Evolutionary conservation across 495 filamentous ascomycete genomes (phyloP).

Genomic region (Cercophora scortea): DNA sequence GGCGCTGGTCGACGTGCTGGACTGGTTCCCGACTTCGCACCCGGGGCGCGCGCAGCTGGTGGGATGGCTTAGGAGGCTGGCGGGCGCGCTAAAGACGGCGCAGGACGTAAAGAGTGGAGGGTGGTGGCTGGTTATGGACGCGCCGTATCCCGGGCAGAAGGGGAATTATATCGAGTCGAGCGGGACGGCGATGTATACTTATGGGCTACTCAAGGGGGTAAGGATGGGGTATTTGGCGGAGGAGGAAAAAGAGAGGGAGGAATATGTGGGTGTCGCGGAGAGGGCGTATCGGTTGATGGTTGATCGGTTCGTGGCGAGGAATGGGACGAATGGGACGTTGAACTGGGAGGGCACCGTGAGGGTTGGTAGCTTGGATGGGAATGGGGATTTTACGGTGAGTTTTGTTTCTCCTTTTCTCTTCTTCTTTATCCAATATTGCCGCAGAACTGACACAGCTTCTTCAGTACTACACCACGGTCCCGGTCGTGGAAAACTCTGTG

Average conservation of each 20-base stretch:
- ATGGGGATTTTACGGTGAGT: slow-evolving; percentile 38
- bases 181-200: slow-evolving; percentile 53
- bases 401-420: not conserved
- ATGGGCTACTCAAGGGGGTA: slow-evolving; percentile 46
- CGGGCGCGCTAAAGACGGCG: slow-evolving; percentile 31
- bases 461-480: slow-evolving; percentile 6
- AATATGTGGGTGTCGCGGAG: slow-evolving; percentile 19
- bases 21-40: slow-evolving; percentile 32
- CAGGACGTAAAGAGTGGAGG: slow-evolving; percentile 40
- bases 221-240: slow-evolving; percentile 27
- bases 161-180: slow-evolving; percentile 58
- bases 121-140: slow-evolving; percentile 56
- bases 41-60: slow-evolving; percentile 25
- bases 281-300: slow-evolving; percentile 20
- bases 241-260: not conserved
- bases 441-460: not conserved
- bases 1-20: slow-evolving; percentile 48
- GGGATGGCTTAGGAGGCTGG: slow-evolving; percentile 32
- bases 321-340: slow-evolving; percentile 30
- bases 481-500: slow-evolving; percentile 3
- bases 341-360: slow-evolving; percentile 48
- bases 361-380: slow-evolving; percentile 47
- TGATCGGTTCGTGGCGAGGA: slow-evolving; percentile 28
- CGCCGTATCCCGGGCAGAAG: slow-evolving; percentile 27
- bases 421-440: not conserved